Percentiles rank a stretch among this genome's conserved stretches.
phyloP scores from a whole-genome alignment of 78 protist genomes.

The Dictyostelium intermedium region DNA sequence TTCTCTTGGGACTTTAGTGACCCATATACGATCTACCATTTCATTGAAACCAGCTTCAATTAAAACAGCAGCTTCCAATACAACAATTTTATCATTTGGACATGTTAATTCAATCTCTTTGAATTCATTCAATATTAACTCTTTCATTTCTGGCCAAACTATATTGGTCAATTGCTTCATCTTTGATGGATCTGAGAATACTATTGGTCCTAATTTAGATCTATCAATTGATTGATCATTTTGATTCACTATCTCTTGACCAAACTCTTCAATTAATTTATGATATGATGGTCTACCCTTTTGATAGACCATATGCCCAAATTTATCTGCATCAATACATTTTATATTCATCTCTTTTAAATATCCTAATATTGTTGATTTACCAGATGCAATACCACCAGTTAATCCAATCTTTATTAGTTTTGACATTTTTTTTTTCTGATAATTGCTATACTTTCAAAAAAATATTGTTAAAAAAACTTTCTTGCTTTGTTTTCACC shows the following conservation, averaged over 20 bases:
- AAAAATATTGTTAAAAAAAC: neutral
- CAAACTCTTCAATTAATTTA: slow-evolving; percentile 25
- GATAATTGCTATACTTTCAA: neutral
- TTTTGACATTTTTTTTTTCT: neutral
- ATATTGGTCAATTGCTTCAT: slow-evolving; percentile 34
- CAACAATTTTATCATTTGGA: slow-evolving; percentile 28
- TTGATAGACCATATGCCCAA: slow-evolving; percentile 40
- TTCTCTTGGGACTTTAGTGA: slow-evolving; percentile 15
- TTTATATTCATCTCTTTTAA: slow-evolving; percentile 21
- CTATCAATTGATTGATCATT: slow-evolving; percentile 47
- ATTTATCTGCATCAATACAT: slow-evolving; percentile 66
- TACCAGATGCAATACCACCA: slow-evolving; percentile 70
- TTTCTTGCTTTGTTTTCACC: neutral
- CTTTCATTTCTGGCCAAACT: slow-evolving; percentile 68
- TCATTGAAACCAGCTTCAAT: slow-evolving; percentile 52
- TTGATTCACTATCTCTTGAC: neutral
- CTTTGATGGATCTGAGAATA: slow-evolving; percentile 20
- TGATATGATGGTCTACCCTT: slow-evolving; percentile 13
- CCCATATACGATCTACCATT: slow-evolving; percentile 56
- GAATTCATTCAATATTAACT: slow-evolving; percentile 20
- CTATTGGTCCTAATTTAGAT: slow-evolving; percentile 64
- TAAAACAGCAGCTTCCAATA: slow-evolving; percentile 69
- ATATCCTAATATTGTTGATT: slow-evolving; percentile 44
- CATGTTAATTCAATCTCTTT: neutral
- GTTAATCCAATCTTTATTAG: slow-evolving; percentile 66